phyloP scores from a whole-genome alignment of 257 asterid genomes.

The Linaria vulgaris region DNA sequence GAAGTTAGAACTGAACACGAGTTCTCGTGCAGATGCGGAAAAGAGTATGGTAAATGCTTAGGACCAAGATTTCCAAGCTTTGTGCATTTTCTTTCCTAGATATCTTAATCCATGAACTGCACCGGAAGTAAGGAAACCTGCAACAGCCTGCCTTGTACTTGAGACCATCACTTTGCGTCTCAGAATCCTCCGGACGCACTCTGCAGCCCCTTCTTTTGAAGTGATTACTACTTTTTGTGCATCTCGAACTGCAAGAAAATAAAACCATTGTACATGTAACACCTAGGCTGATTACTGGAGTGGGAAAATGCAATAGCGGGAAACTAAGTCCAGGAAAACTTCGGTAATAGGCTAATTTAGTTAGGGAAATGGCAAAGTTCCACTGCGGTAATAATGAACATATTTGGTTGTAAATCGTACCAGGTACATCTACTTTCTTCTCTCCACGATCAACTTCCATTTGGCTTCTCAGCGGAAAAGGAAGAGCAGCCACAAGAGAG shows the following conservation, averaged over 20 bases:
- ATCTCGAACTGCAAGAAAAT: slow-evolving; percentile 36
- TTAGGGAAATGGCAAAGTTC: slow-evolving; percentile 14
- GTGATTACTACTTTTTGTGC: slow-evolving; percentile 35
- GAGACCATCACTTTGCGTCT: slow-evolving; percentile 79
- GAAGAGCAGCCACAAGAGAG: slow-evolving; percentile 64
- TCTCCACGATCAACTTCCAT: slow-evolving; percentile 56
- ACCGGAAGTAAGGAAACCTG: slow-evolving; percentile 83
- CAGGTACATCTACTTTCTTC: slow-evolving; percentile 42
- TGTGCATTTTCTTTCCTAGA: slow-evolving; percentile 65
- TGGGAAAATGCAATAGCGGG: not conserved
- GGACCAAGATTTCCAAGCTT: slow-evolving; percentile 78
- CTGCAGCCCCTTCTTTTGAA: slow-evolving; percentile 72
- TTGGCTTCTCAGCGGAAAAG: slow-evolving; percentile 53
- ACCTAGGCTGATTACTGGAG: too few species aligned
- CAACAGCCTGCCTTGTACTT: slow-evolving; percentile 87
- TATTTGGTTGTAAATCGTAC: slow-evolving; percentile 28
- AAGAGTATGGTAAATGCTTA: slow-evolving; percentile 15
- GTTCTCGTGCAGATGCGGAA: too few species aligned
- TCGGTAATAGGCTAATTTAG: not conserved
- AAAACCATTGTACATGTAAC: not conserved
- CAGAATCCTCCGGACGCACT: slow-evolving; percentile 56
- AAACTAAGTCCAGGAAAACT: slow-evolving; percentile 6
- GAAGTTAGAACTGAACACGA: too few species aligned
- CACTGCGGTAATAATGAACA: not conserved
- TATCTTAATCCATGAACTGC: slow-evolving; percentile 68